A percentile compares a stretch with the other conserved stretches of the same genome.
These are phyloP conservation scores for Phlegmacium glaucopus DNA, from an alignment of 768 basidiomycete species.

Conservation along the genomic window DNA sequence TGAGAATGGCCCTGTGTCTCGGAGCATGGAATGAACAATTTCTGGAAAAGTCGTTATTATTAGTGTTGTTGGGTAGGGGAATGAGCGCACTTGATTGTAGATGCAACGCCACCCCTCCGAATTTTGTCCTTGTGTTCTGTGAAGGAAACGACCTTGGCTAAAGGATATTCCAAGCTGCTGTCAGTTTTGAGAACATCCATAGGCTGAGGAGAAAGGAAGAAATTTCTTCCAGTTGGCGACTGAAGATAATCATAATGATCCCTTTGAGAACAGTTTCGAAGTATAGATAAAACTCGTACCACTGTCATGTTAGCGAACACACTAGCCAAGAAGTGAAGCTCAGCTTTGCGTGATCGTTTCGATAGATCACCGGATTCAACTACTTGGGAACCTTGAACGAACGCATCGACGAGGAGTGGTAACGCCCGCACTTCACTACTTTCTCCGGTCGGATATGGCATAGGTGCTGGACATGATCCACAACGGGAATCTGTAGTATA, in stretches of 20 bases:
- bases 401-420: conserved; percentile 86
- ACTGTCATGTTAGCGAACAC: conserved; percentile 91
- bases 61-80: conserved; percentile 1
- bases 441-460: conserved; percentile 62
- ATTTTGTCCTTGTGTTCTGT: conserved; percentile 89
- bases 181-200: conserved; percentile 42
- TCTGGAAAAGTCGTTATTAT: conserved; percentile 36
- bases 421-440: conserved; percentile 58
- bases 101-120: conserved; percentile 81
- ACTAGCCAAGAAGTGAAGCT: conserved; percentile 87
- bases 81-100: conserved; percentile 71
- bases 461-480: conserved; percentile 73
- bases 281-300: conserved; percentile 40
- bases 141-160: conserved; percentile 79
- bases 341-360: conserved; percentile 62
- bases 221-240: conserved; percentile 74
- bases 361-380: conserved; percentile 45
- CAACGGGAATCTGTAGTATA: conserved; percentile 79
- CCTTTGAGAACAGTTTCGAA: neutral
- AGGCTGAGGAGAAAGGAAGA: conserved; percentile 72
- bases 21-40: conserved; percentile 73
- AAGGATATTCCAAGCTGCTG: conserved; percentile 65
- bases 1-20: conserved; percentile 70
- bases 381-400: conserved; percentile 66
- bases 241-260: conserved; percentile 25